Base-by-base conservation (phyloP, 352 stramenopile species). In the Pythium chondricola region DNA sequence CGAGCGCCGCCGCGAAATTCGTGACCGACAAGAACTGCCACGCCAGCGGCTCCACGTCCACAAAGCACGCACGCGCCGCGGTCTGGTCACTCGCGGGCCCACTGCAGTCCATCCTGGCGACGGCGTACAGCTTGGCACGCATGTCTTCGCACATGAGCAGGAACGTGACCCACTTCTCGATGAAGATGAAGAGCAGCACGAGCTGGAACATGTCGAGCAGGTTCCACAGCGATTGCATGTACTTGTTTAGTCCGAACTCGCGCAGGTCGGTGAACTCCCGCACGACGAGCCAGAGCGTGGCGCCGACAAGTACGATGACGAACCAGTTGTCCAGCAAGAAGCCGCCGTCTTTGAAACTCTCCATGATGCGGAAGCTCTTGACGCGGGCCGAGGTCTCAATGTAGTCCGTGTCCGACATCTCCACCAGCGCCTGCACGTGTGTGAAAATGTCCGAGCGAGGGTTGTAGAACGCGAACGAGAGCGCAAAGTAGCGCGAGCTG, bases 171-270 rank as follows among this genome's bases (percentile, higher is more conserved):
- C 79, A 91, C 2, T 65, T 40, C n/a, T 61, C 64, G 26, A 88
- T 56, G 43, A 88, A 84, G 13, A 78, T 51, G 20, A 88, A 62
- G 1, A 91, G 58, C 33, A 88, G 55, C 24, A 84, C 65, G 22
- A 91, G 65, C 52, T 91, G 79, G 3, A 87, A 35, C 46, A 88
- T 70, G 22, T 91, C 79, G 3, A 91, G 68, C 9, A 87, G 14
- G 37, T 91, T 91, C 79, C 79, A 91, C 9, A 91, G 67, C 39
- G 74, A 88, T 7, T 91, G 63, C 4, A 85, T 31, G 50, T 91
- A 91, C 52, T 78, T 83, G 13, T 48, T 46, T 13, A 85, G 18
- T 2, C 79, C 79, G 27, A 60, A 67, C 47, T 65, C 66, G 29
- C 59, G 63, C 45, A 86, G 37, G 35, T 85, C 73, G 1, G 63